These are phyloP conservation scores for Setaria italica DNA, from an alignment of 202 grass and related monocot species.

Conservation along the genomic window DNA sequence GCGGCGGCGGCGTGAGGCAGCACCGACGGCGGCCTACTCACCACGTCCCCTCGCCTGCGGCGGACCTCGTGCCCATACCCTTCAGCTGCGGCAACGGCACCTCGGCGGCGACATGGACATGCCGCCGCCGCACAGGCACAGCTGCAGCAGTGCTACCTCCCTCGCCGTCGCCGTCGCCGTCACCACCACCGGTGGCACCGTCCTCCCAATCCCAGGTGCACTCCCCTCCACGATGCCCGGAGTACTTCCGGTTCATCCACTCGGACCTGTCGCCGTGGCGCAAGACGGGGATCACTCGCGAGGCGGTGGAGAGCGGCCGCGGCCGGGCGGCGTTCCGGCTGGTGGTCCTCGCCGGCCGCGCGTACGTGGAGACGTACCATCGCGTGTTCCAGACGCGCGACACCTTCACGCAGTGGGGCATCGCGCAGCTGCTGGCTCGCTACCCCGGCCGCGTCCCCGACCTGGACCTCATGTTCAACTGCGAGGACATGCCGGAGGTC, in stretches of 20 bases:
- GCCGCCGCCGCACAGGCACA: too few relatives aligned
- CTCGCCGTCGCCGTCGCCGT: background rate
- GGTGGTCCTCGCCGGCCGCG: constrained; percentile 56
- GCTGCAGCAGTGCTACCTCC: background rate
- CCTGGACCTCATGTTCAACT: constrained; percentile 81
- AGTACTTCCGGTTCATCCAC: constrained; percentile 69
- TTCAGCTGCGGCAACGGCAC: constrained; percentile 14
- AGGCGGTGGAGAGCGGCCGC: constrained; percentile 45
- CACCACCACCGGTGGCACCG: too few relatives aligned
- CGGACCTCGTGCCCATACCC: background rate
- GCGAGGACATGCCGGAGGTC: constrained; percentile 59
- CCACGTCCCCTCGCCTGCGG: background rate
- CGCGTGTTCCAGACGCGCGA: constrained; percentile 65
- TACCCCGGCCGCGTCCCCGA: constrained; percentile 75
- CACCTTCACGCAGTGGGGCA: constrained; percentile 79
- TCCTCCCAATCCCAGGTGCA: too few relatives aligned
- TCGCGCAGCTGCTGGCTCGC: constrained; percentile 66
- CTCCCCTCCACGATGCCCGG: constrained; percentile 39
- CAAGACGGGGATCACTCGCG: constrained; percentile 50
- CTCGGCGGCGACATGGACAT: too few relatives aligned
- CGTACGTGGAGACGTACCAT: constrained; percentile 62
- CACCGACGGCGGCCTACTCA: constrained; percentile 14
- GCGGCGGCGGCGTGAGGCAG: too few relatives aligned
- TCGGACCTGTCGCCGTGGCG: constrained; percentile 64
- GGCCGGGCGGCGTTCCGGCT: constrained; percentile 55